phyloP scores from a whole-genome alignment of 2,329 filamentous ascomycete genomes.

The Grosmannia clavigera region DNA sequence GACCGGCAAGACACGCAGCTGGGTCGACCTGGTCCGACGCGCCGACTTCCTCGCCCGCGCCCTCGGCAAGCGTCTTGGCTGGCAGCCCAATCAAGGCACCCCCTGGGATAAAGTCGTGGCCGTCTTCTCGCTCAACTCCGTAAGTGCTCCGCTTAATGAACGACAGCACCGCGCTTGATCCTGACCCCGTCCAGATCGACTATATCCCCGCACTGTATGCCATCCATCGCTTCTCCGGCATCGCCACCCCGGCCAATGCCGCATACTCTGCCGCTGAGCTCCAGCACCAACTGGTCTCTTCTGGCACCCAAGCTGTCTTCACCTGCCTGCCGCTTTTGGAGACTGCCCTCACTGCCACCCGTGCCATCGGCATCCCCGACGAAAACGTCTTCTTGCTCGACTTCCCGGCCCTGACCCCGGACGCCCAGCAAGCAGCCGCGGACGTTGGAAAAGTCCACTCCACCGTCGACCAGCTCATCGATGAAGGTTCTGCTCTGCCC shows the following conservation, averaged over 20 bases:
- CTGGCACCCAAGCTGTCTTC: slow-evolving; percentile 53
- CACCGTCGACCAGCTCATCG: slow-evolving; percentile 50
- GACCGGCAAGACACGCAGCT: slow-evolving; percentile 12
- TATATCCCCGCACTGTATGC: slow-evolving; percentile 41
- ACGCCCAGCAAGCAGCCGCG: slow-evolving; percentile 11
- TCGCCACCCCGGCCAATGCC: slow-evolving; percentile 58
- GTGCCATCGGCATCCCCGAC: slow-evolving; percentile 46
- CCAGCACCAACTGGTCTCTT: slow-evolving; percentile 52
- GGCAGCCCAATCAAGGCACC: slow-evolving; percentile 54
- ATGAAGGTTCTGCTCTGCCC: slow-evolving; percentile 21
- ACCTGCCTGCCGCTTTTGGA: slow-evolving; percentile 54
- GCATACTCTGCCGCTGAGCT: slow-evolving; percentile 55
- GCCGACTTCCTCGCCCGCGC: slow-evolving; percentile 24
- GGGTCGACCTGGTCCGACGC: slow-evolving; percentile 6
- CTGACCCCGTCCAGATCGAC: slow-evolving; percentile 36
- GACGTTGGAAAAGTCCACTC: slow-evolving; percentile 23
- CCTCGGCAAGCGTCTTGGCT: slow-evolving; percentile 55
- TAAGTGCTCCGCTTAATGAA: slow-evolving; percentile 11
- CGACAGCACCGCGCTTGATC: not conserved
- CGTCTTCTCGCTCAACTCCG: slow-evolving; percentile 60
- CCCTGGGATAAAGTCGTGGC: slow-evolving; percentile 69
- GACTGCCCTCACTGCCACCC: slow-evolving; percentile 49
- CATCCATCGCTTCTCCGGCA: slow-evolving; percentile 42
- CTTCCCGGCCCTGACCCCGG: slow-evolving; percentile 33
- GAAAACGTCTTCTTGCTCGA: slow-evolving; percentile 54